Conservation (phyloP, 2,329 filamentous ascomycete species). For the Dactylellina sp. region DNA sequence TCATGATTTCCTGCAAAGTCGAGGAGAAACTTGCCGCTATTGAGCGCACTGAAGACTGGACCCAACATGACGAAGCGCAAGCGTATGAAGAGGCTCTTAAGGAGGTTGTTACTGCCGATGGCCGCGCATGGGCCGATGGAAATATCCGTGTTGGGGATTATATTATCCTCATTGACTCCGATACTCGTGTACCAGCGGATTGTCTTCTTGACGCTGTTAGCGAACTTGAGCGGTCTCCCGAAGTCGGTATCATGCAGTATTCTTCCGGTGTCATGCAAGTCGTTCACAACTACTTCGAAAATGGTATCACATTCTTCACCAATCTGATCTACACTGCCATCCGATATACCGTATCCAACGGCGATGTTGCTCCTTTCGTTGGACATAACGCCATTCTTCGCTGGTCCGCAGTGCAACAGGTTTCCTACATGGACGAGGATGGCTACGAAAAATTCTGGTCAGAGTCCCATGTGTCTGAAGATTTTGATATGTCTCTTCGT, state of each 20-base stretch:
- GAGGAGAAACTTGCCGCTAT: slow-evolving; percentile 75
- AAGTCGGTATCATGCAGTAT: slow-evolving; percentile 83
- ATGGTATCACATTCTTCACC: slow-evolving; percentile 77
- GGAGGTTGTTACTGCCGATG: slow-evolving; percentile 75
- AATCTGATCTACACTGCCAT: slow-evolving; percentile 82
- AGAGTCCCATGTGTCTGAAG: slow-evolving; percentile 81
- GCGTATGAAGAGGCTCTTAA: slow-evolving; percentile 75
- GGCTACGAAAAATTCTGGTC: slow-evolving; percentile 85
- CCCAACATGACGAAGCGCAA: slow-evolving; percentile 74
- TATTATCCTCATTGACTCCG: slow-evolving; percentile 81
- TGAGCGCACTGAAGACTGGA: slow-evolving; percentile 73
- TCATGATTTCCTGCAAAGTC: slow-evolving; percentile 76
- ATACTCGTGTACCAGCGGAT: slow-evolving; percentile 80
- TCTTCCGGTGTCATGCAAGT: slow-evolving; percentile 84
- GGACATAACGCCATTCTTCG: slow-evolving; percentile 83
- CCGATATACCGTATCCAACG: slow-evolving; percentile 80
- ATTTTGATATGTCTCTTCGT: slow-evolving; percentile 84
- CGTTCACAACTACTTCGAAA: slow-evolving; percentile 78
- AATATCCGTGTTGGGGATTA: slow-evolving; percentile 89
- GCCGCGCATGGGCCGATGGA: slow-evolving; percentile 82
- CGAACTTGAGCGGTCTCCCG: slow-evolving; percentile 82
- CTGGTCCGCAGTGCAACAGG: slow-evolving; percentile 80
- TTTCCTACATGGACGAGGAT: slow-evolving; percentile 76
- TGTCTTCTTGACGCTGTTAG: slow-evolving; percentile 82
- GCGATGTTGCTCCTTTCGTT: slow-evolving; percentile 81